Conservation (phyloP, 371 early-diverging fungal species). For the Choanephora cucurbitarum region DNA sequence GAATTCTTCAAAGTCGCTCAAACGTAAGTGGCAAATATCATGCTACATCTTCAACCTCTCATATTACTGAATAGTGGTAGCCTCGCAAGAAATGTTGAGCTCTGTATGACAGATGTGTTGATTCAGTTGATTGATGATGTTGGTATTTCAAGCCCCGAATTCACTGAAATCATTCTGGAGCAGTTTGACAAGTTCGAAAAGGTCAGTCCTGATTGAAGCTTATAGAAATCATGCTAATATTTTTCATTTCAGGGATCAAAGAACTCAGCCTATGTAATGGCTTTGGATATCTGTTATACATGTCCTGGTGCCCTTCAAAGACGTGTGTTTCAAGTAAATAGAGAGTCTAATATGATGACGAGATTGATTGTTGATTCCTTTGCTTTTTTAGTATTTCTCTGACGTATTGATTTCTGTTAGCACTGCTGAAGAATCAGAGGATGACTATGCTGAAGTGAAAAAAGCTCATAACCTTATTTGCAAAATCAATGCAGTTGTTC, state of each 20-base stretch:
- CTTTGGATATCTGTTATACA: slow-evolving; percentile 77
- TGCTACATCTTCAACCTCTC: no score
- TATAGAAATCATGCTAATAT: no score
- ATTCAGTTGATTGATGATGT: slow-evolving; percentile 84
- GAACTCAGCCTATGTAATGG: slow-evolving; percentile 75
- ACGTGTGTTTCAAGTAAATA: slow-evolving; percentile 78
- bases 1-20: slow-evolving; percentile 26
- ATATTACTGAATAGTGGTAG: no score
- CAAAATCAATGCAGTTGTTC: slow-evolving; percentile 74
- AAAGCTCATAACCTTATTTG: slow-evolving; percentile 77
- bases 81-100: slow-evolving; percentile 73
- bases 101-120: slow-evolving; percentile 82
- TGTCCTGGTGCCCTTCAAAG: slow-evolving; percentile 83
- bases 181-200: slow-evolving; percentile 73
- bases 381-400: slow-evolving; percentile 80
- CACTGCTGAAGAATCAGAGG: slow-evolving; percentile 37
- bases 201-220: no score
- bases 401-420: slow-evolving; percentile 67
- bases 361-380: no score
- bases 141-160: slow-evolving; percentile 67
- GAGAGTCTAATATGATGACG: no score
- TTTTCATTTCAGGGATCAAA: slow-evolving; percentile 58
- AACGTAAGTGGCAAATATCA: slow-evolving; percentile 15
- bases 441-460: slow-evolving; percentile 63
- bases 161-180: slow-evolving; percentile 76